A percentile compares a stretch with the other conserved stretches of the same genome.
These are phyloP conservation scores for Vaucheria bursata DNA, from an alignment of 352 stramenopile genomes.

Conservation along the genomic window DNA sequence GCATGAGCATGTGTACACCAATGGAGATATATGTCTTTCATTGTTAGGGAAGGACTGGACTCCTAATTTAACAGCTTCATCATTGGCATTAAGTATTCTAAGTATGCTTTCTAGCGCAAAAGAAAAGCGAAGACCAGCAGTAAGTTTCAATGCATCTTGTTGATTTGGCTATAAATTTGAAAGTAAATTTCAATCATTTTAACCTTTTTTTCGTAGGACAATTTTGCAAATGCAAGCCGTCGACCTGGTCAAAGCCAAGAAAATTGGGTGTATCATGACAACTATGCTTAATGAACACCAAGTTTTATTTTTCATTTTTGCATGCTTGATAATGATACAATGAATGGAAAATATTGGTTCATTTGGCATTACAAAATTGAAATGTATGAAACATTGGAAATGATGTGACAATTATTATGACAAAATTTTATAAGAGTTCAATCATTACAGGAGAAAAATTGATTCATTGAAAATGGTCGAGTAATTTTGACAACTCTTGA, in stretches of 20 bases:
- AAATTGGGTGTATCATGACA: slow-evolving; percentile 69
- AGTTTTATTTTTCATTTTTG: too few species aligned
- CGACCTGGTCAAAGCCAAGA: slow-evolving; percentile 63
- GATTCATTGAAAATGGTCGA: too few species aligned
- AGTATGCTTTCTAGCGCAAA: slow-evolving; percentile 64
- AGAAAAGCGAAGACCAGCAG: slow-evolving; percentile 58
- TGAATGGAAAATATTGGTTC: too few species aligned
- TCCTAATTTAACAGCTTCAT: slow-evolving; percentile 61
- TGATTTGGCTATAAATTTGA: neutral
- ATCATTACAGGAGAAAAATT: too few species aligned
- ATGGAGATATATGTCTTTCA: slow-evolving; percentile 71
- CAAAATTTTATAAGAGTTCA: too few species aligned
- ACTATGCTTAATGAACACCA: slow-evolving; percentile 43
- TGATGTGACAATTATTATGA: too few species aligned
- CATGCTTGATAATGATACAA: too few species aligned
- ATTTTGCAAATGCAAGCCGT: slow-evolving; percentile 57
- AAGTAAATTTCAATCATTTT: neutral
- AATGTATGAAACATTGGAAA: too few species aligned
- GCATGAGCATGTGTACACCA: slow-evolving; percentile 70
- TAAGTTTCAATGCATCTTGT: neutral
- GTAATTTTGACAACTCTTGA: too few species aligned
- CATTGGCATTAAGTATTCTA: slow-evolving; percentile 64
- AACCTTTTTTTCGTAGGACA: slow-evolving; percentile 53
- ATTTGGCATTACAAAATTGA: too few species aligned
- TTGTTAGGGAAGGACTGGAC: slow-evolving; percentile 66